Evolutionary conservation across 768 basidiomycete genomes (phyloP).

Genomic region (Calocera viscosa): DNA sequence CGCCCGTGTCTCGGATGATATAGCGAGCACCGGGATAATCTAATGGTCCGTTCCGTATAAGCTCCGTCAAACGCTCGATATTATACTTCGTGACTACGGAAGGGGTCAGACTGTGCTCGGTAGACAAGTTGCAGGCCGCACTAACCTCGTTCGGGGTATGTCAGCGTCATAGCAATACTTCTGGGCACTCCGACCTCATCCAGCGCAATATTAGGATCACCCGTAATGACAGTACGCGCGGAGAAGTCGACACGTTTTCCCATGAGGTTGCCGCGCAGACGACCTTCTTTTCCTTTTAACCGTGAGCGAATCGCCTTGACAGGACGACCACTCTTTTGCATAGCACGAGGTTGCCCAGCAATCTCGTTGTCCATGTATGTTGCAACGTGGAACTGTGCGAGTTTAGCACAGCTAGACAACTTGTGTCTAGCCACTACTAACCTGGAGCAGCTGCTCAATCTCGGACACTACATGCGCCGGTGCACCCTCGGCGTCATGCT

Average conservation of each 20-base stretch:
- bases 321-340: slow-evolving; percentile 94
- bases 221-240: slow-evolving; percentile 96
- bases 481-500: slow-evolving; percentile 91
- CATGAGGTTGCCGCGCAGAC: slow-evolving; percentile 96
- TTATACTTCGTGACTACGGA: slow-evolving; percentile 87
- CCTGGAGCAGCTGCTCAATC: slow-evolving; percentile 92
- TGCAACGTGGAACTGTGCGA: slow-evolving; percentile 80
- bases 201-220: slow-evolving; percentile 90
- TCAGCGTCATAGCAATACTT: slow-evolving; percentile 94
- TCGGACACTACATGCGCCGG: slow-evolving; percentile 92
- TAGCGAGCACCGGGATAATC: slow-evolving; percentile 94
- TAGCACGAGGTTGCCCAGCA: slow-evolving; percentile 90
- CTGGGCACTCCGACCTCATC: slow-evolving; percentile 95
- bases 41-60: slow-evolving; percentile 89
- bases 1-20: slow-evolving; percentile 92
- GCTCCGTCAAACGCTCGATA: slow-evolving; percentile 81
- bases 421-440: slow-evolving; percentile 26
- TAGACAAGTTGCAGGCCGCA: slow-evolving; percentile 13
- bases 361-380: slow-evolving; percentile 99
- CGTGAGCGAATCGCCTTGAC: slow-evolving; percentile 97
- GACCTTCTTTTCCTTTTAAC: slow-evolving; percentile 96
- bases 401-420: slow-evolving; percentile 7
- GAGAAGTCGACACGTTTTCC: slow-evolving; percentile 99
- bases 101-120: slow-evolving; percentile 10
- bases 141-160: slow-evolving; percentile 89